Percentiles rank a stretch among this genome's conserved stretches.
phyloP scores from a whole-genome alignment of 1,139 yeast species.

The Nakaseomyces bracarensis region DNA sequence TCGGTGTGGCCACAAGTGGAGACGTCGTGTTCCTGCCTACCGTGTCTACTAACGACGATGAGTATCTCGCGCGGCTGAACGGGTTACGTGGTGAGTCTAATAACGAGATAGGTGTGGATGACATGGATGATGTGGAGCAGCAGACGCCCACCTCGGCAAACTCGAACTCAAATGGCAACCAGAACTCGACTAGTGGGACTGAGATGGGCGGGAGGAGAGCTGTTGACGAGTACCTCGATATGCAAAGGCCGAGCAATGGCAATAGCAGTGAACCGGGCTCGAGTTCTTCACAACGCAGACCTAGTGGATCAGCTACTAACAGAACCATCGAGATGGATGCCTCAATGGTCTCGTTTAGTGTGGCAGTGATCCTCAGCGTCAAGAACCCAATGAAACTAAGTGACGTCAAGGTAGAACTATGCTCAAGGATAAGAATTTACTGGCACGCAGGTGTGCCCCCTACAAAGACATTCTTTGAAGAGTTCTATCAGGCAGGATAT shows the following conservation, averaged over 20 bases:
- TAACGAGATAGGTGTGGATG: conserved; percentile 7
- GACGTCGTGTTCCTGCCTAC: conserved; percentile 30
- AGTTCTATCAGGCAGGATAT: conserved; percentile 43
- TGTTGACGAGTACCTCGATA: neutral
- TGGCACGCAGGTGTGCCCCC: conserved; percentile 56
- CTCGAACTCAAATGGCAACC: neutral
- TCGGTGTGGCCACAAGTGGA: conserved; percentile 28
- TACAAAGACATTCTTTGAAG: conserved; percentile 36
- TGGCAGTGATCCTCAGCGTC: conserved; percentile 28
- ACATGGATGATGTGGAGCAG: neutral
- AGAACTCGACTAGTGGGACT: neutral
- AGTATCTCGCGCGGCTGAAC: conserved; percentile 26
- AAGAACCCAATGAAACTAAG: conserved; percentile 24
- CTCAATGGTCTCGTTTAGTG: conserved; percentile 39
- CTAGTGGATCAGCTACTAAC: conserved; percentile 11
- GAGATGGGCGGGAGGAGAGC: neutral
- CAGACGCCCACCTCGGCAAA: neutral
- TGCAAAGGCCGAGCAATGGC: neutral
- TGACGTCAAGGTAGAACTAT: conserved; percentile 27
- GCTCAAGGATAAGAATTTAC: conserved; percentile 33
- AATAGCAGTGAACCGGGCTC: no score
- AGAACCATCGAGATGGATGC: conserved; percentile 33
- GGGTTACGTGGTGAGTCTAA: conserved; percentile 18
- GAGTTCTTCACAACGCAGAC: conserved; percentile 25
- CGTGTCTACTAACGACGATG: conserved; percentile 27